Evolutionary conservation across 2,329 filamentous ascomycete genomes (phyloP).

Genomic region (Pyrenochaeta sp.): DNA sequence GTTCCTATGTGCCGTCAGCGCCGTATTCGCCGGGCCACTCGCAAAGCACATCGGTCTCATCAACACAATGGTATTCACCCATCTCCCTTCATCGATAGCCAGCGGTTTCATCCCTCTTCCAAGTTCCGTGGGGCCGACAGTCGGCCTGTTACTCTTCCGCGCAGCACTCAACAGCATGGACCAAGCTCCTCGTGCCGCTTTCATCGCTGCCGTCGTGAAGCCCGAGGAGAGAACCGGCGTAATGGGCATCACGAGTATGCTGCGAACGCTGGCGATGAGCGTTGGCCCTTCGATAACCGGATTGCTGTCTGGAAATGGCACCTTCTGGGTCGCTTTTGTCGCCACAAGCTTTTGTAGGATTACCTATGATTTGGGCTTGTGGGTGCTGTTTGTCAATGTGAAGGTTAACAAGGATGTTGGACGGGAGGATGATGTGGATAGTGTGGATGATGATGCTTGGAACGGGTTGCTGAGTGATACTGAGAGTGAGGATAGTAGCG

Average conservation of each 20-base stretch:
- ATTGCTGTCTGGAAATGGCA: conserved; percentile 41
- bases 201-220: conserved; percentile 72
- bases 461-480: conserved; percentile 41
- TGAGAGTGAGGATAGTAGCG: conserved; percentile 33
- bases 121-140: conserved; percentile 59
- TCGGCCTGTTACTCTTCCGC: conserved; percentile 66
- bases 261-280: conserved; percentile 68
- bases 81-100: conserved; percentile 69
- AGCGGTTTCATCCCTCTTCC: conserved; percentile 65
- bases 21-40: conserved; percentile 66
- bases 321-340: conserved; percentile 51
- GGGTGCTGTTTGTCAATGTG: conserved; percentile 49
- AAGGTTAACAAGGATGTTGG: conserved; percentile 34
- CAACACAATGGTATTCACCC: conserved; percentile 61
- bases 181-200: conserved; percentile 70
- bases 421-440: conserved; percentile 29
- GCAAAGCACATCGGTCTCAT: conserved; percentile 67
- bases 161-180: conserved; percentile 74
- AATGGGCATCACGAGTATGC: conserved; percentile 72
- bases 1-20: conserved; percentile 63
- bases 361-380: conserved; percentile 49
- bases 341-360: conserved; percentile 47
- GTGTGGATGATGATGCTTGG: conserved; percentile 39
- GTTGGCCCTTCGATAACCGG: conserved; percentile 51
- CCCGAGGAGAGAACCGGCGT: conserved; percentile 72